Evolutionary conservation across 2,329 filamentous ascomycete genomes (phyloP), one percentile per base, ranked within the genome.

Genomic region (Penicillium sp.): DNA sequence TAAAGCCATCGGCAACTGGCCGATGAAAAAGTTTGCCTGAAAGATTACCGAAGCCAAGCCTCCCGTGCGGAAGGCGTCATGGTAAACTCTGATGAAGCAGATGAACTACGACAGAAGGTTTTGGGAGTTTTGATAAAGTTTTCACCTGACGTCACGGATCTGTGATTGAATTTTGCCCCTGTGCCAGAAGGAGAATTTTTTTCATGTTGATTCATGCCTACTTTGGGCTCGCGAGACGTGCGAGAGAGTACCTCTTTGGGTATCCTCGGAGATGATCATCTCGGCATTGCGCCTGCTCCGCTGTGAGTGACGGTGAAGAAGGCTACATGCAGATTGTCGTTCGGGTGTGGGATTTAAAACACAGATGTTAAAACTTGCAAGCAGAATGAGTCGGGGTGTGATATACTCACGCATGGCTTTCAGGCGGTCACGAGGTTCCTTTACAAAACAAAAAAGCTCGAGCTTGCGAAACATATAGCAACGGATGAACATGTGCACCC

Each of bases 21-120:
- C 44, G 44, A 19, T 33, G 9, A 4, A 19, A 49, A 49, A 35
- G 43, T 49, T 33, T 27, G 27, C n/a, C n/a, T 51, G 13, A 50
- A 24, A 4, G 14, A 51, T 51, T 35, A 51, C 33, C 49, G 49
- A 51, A 24, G 49, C 49, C 49, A 51, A 24, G 49, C 33, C 49
- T 50, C 18, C 36, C 49, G 35, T 2, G 36, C 35, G 47, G 47
- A n/a, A 50, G 33, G 33, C 31, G 47, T 50, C 31, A 35, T 7
- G 27, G 19, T 36, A 24, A 14, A 33, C 16, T 35, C 31, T 36
- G 27, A 31, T 31, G 27, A 31, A 31, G 5, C 7, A 31, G 27
- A 31, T 31, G 27, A 31, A 31, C 27, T 31, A 31, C 47, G 10
- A 5, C 3, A 5, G 31, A 33, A 22, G 31, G 9, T 18, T 33